These are phyloP conservation scores for Daldinia caldariorum DNA, from an alignment of 495 filamentous ascomycete genomes.

Conservation along the genomic window DNA sequence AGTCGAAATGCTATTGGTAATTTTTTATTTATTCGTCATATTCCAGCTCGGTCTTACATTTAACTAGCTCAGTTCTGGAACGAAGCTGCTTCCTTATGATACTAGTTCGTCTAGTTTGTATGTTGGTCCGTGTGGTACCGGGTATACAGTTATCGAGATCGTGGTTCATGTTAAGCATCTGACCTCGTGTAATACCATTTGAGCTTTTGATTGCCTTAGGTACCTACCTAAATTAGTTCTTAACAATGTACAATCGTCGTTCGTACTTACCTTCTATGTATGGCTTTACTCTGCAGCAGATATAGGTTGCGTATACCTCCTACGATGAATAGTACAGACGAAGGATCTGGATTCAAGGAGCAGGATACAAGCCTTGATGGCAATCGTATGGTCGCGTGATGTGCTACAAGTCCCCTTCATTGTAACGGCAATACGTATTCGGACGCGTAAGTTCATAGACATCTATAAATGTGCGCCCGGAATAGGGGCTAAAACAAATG, in stretches of 20 bases:
- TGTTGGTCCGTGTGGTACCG: too few relatives aligned
- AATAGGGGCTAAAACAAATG: background rate
- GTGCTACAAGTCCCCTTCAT: background rate
- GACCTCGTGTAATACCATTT: too few relatives aligned
- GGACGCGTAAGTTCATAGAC: background rate
- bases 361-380: background rate
- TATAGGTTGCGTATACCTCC: background rate
- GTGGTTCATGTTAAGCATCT: too few relatives aligned
- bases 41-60: background rate
- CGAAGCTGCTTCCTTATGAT: background rate
- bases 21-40: background rate
- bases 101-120: too few relatives aligned
- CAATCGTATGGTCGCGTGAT: background rate
- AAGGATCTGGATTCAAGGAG: background rate
- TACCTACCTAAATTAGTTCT: too few relatives aligned
- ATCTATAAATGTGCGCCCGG: background rate
- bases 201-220: too few relatives aligned
- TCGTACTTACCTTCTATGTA: background rate
- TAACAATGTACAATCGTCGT: background rate
- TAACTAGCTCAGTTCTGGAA: background rate
- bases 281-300: background rate
- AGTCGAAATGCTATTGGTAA: background rate
- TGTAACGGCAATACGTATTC: conserved; percentile 1
- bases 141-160: too few relatives aligned
- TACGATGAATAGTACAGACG: background rate